Evolutionary conservation across 2,329 filamentous ascomycete genomes (phyloP), one percentile per base, ranked within the genome.

Genomic region (Rasamsonia emersonii): DNA sequence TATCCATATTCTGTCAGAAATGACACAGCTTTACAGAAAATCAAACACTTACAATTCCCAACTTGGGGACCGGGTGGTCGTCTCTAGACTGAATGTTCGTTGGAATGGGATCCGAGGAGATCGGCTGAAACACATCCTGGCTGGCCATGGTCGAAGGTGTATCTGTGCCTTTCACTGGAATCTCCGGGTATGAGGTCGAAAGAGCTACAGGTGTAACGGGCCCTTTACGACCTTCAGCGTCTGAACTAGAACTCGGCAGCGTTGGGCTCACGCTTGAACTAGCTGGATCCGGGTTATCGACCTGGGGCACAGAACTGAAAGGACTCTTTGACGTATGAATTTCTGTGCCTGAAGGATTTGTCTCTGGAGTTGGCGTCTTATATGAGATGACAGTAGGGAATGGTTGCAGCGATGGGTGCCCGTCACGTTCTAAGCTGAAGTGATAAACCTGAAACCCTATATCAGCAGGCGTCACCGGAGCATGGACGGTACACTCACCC

Each of bases 51-150:
- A 64, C 60, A 38, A 62, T 55, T 16, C 56, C 49, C 10, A 56
- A 38, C 19, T 56, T 62, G 6, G 52, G 45, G 13, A 67, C 54
- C 9, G 62, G 63, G 40, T 67, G 64, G 30, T 64, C 62, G 28
- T 53, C 28, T 21, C 61, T 54, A 23, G 50, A 41, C 18, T 45
- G 38, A 33, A 67, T 62, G 18, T 50, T 62, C 8, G 42, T 34
- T 3, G 62, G 61, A 20, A 62, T 50, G 10, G 51, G 44, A 13
- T 51, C 56, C 28, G 55, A 54, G 15, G 53, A 53, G 29, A 67
- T 46, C 4, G 63, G 61, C 21, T 53, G 32, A 41, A 67, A 67
- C 10, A 63, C 50, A 41, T 67, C 52, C 39, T 66, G 60, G 20
- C 44, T 43, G 15, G 43, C 37, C 56, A 61, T 61, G 14, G 24